Percentiles rank a stretch among this genome's conserved stretches.
phyloP scores from a whole-genome alignment of 805 yeast species.

The Saccharomyces kudriavzevii region DNA sequence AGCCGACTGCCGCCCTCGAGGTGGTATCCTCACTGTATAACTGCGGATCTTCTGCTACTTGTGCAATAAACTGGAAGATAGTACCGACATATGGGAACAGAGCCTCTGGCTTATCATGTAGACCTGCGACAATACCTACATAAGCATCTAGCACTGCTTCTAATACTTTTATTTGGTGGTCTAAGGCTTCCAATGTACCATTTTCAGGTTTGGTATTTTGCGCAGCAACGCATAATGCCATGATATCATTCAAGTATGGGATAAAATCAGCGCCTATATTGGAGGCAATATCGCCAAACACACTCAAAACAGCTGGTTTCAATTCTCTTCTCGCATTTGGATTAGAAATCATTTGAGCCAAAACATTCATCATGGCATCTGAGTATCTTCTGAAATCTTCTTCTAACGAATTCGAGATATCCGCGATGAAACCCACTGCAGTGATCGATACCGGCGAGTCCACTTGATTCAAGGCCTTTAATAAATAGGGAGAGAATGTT shows the following conservation, averaged over 20 bases:
- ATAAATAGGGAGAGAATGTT: constrained; percentile 74
- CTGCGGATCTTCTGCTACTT: constrained; percentile 50
- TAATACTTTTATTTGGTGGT: constrained; percentile 60
- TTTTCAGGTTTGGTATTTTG: constrained; percentile 58
- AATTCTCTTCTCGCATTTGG: constrained; percentile 67
- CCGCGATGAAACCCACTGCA: constrained; percentile 93
- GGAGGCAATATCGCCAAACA: constrained; percentile 93
- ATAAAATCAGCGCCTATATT: constrained; percentile 71
- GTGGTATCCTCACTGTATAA: constrained; percentile 60
- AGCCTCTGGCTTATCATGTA: constrained; percentile 57
- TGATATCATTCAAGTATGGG: constrained; percentile 70
- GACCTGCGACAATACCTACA: constrained; percentile 91
- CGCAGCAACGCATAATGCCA: constrained; percentile 66
- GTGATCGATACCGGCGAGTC: constrained; percentile 80
- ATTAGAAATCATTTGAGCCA: constrained; percentile 65
- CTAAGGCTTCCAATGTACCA: constrained; percentile 63
- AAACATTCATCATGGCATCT: constrained; percentile 71
- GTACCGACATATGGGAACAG: constrained; percentile 58
- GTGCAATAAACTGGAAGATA: constrained; percentile 61
- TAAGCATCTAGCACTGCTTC: constrained; percentile 93
- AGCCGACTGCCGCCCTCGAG: constrained; percentile 77
- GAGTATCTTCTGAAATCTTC: constrained; percentile 63
- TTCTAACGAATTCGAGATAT: constrained; percentile 83
- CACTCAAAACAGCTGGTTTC: constrained; percentile 80
- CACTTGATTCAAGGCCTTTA: constrained; percentile 68